Conservation (phyloP, 2,329 filamentous ascomycete genomes). For the Clonostachys sp. region DNA sequence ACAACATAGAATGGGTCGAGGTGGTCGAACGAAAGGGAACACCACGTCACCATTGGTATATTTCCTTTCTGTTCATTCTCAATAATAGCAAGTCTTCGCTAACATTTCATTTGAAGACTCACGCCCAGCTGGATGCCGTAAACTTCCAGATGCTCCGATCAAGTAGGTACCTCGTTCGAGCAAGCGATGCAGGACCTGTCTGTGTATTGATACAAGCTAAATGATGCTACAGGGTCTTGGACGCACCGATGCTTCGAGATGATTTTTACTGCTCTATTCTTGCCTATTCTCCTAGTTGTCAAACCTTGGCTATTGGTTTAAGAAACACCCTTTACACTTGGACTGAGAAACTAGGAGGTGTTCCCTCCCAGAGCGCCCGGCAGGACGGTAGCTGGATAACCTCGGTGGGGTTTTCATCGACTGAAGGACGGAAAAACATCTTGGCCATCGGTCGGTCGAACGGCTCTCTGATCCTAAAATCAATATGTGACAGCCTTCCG, state of each 20-base stretch:
- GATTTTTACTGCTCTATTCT: conserved; percentile 94
- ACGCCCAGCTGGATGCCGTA: conserved; percentile 2
- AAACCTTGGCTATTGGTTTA: conserved; percentile 79
- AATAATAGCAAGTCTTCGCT: background rate
- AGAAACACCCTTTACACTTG: conserved; percentile 79
- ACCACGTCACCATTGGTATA: background rate
- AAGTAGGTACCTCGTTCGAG: conserved; percentile 47
- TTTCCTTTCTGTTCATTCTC: background rate
- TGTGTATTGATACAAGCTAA: background rate
- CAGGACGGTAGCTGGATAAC: conserved; percentile 55
- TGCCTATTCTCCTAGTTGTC: conserved; percentile 72
- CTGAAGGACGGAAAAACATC: conserved; percentile 69
- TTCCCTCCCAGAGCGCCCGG: conserved; percentile 30
- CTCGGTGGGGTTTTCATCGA: conserved; percentile 85
- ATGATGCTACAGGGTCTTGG: conserved; percentile 63
- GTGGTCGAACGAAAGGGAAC: conserved; percentile 3
- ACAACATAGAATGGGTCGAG: conserved; percentile 4
- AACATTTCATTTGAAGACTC: conserved; percentile 57
- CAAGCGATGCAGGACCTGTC: background rate
- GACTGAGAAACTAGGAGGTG: conserved; percentile 71
- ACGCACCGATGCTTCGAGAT: conserved; percentile 84
- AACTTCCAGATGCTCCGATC: conserved; percentile 70
- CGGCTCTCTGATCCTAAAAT: conserved; percentile 73
- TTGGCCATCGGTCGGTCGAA: conserved; percentile 80
- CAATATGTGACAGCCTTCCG: conserved; percentile 62